Evolutionary conservation across 352 stramenopile genomes (phyloP), one percentile per base, ranked within the genome.

Genomic region (Ophiocytium majus): DNA sequence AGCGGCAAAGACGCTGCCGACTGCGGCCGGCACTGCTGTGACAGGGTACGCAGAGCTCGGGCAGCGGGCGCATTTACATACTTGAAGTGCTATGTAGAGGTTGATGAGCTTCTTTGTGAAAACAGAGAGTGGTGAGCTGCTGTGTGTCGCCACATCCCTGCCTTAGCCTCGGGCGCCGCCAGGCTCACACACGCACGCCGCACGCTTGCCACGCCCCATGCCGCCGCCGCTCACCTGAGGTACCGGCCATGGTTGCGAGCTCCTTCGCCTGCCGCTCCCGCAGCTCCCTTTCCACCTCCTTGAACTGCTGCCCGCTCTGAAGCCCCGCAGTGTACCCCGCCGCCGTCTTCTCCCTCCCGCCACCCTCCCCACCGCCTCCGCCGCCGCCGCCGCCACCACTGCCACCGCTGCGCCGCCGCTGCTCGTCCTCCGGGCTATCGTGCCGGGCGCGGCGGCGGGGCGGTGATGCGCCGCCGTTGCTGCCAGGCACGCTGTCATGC

Each of bases 261-360:
- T 50, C 76, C 37, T 19, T 31, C 14, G 17, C 17, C 28, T 82
- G 33, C 28, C 0, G 19, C 81, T 88, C 63, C 82, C 84, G 28
- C 33, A 88, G 71, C 43, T 86, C 34, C 50, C 82, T 71, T 74
- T 88, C 85, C 63, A 87, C 81, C 32, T 83, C 79, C 81, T 88
- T 88, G 79, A 88, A 88, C 50, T 88, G 81, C 82, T 81, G 63
- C 5, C 85, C 81, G 37, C 74, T 86, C 74, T 88, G 85, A 1
- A 88, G 57, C 10, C 85, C 85, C 33, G 85, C 85, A 34, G 81
- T 86, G 75, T 86, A 84, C n/a, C 85, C 85, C 5, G 85, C 87
- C 9, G 76, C 75, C 1, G 85, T 88, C 34, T 86, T 88, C 76
- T 74, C 79, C 31, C 81, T 85, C 32, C 78, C n/a, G 14, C 35